These are phyloP conservation scores for Puccinellia tenuiflora DNA, from an alignment of 176 grass and related monocot species.

Conservation along the genomic window DNA sequence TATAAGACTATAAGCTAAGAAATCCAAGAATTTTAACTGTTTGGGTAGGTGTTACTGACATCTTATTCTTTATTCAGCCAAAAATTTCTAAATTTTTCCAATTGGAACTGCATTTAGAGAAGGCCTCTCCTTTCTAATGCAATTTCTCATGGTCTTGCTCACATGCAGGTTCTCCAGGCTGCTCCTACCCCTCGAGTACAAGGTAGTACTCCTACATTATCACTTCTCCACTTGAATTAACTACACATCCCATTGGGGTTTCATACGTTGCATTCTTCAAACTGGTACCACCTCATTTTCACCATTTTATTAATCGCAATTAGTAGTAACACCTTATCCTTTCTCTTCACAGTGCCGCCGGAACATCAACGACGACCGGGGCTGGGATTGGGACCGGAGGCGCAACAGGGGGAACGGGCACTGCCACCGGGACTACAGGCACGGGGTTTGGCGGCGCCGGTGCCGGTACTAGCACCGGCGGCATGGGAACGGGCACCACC, in stretches of 20 bases:
- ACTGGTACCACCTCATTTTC: neutral
- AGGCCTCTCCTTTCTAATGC: neutral
- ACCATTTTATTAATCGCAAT: too few relatives aligned
- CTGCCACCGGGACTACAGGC: too few relatives aligned
- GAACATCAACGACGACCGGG: conserved; percentile 40
- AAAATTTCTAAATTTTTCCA: neutral
- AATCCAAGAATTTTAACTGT: neutral
- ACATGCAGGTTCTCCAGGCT: conserved; percentile 62
- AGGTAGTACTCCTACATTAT: conserved; percentile 55
- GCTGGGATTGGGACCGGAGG: conserved; percentile 19
- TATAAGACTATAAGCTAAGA: too few relatives aligned
- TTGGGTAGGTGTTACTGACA: neutral
- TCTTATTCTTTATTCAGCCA: neutral
- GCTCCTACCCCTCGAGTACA: conserved; percentile 63
- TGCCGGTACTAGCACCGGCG: conserved; percentile 1
- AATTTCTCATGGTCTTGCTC: neutral
- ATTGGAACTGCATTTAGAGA: too few relatives aligned
- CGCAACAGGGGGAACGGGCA: conserved; percentile 25
- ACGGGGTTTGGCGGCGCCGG: too few relatives aligned
- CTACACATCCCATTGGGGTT: neutral
- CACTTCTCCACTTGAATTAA: neutral
- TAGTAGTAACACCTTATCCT: neutral
- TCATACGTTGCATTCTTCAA: neutral
- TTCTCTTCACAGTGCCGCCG: conserved; percentile 24
- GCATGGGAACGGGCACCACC: conserved; percentile 26